A percentile compares a stretch with the other conserved stretches of the same genome.
These are phyloP conservation scores for Penicillium cinerascens DNA, from an alignment of 495 filamentous ascomycete genomes.

Conservation along the genomic window DNA sequence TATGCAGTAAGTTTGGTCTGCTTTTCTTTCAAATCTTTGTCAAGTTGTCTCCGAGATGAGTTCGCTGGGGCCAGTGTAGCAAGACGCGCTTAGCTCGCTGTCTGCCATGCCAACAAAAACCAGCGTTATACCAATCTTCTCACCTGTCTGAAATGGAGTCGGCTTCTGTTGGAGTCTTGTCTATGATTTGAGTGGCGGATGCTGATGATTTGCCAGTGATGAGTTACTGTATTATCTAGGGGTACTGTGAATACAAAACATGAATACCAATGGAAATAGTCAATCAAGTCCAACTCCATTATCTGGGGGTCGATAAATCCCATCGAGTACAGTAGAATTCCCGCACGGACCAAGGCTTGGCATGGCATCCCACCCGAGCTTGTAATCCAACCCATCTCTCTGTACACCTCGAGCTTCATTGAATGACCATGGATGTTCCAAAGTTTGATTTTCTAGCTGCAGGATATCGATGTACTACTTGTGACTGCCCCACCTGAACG, in stretches of 20 bases:
- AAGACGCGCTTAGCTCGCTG: constrained; percentile 35
- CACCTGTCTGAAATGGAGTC: constrained; percentile 39
- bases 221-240: neutral
- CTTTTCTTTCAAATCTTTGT: neutral
- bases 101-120: constrained; percentile 50
- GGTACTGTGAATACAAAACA: neutral
- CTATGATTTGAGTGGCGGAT: constrained; percentile 2
- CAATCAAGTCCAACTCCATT: neutral
- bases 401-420: neutral
- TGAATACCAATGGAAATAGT: neutral
- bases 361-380: constrained; percentile 31
- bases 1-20: constrained; percentile 18
- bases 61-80: constrained; percentile 57
- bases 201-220: constrained; percentile 12
- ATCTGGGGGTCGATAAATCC: neutral
- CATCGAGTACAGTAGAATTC: neutral
- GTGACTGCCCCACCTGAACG: neutral
- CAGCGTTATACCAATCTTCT: constrained; percentile 52
- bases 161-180: neutral
- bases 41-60: constrained; percentile 39
- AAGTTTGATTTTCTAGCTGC: neutral
- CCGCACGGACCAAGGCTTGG: constrained; percentile 44
- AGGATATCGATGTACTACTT: neutral
- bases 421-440: neutral
- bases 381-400: neutral